phyloP scores from a whole-genome alignment of 768 basidiomycete species.

The Boletus rubescentipes region DNA sequence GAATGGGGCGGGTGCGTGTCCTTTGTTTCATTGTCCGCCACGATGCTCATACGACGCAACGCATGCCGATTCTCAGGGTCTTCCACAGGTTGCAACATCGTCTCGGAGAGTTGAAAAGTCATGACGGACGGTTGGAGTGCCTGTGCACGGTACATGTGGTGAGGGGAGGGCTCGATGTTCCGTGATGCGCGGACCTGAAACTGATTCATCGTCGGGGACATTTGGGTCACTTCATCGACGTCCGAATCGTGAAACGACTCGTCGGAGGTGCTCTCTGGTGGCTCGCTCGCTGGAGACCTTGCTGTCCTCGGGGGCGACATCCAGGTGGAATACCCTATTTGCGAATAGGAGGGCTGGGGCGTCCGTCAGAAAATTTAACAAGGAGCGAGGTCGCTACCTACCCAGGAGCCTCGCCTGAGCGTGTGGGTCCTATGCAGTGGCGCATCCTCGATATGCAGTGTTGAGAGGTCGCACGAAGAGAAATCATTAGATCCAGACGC shows the following conservation, averaged over 20 bases:
- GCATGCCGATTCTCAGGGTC: slow-evolving; percentile 28
- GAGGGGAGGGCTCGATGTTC: slow-evolving; percentile 1
- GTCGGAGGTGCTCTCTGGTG: slow-evolving; percentile 31
- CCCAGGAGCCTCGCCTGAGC: slow-evolving; percentile 30
- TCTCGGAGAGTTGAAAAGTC: slow-evolving; percentile 32
- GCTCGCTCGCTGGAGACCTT: slow-evolving; percentile 30
- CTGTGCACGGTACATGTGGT: slow-evolving; percentile 9
- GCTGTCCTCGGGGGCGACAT: slow-evolving; percentile 8
- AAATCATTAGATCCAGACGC: slow-evolving; percentile 9
- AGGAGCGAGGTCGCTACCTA: slow-evolving; percentile 7
- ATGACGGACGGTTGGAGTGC: slow-evolving; percentile 26
- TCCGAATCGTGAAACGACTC: slow-evolving; percentile 32
- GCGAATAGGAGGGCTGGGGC: slow-evolving; percentile 19
- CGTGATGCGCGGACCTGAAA: slow-evolving; percentile 28
- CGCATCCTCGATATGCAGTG: slow-evolving; percentile 9
- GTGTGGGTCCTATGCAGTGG: slow-evolving; percentile 11
- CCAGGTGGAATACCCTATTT: slow-evolving; percentile 14
- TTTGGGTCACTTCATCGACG: slow-evolving; percentile 22
- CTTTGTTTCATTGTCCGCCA: slow-evolving; percentile 15
- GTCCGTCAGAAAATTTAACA: slow-evolving; percentile 17
- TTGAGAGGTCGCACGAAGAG: slow-evolving; percentile 11
- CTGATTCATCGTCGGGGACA: slow-evolving; percentile 33
- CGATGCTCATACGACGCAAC: slow-evolving; percentile 17
- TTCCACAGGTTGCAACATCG: slow-evolving; percentile 23
- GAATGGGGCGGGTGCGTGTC: slow-evolving; percentile 4